These are phyloP conservation scores for Leccinum pachyderme DNA, from an alignment of 1,284 basidiomycete genomes.

Conservation along the genomic window DNA sequence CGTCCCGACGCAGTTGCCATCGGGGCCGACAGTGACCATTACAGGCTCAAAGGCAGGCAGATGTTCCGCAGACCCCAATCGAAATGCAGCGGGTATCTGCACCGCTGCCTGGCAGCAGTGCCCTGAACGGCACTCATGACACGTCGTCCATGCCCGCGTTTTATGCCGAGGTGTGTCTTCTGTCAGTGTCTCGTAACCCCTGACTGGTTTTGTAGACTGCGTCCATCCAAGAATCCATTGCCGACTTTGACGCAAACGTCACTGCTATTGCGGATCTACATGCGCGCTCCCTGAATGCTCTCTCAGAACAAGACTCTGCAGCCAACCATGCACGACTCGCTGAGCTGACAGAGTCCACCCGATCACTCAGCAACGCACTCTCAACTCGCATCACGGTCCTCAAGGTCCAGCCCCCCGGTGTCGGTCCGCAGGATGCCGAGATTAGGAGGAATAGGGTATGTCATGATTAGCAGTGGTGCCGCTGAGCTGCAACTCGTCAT, in stretches of 20 bases:
- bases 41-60: conserved; percentile 32
- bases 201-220: conserved; percentile 39
- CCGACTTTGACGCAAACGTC: conserved; percentile 55
- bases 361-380: conserved; percentile 57
- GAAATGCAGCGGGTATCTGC: conserved; percentile 26
- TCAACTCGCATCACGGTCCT: conserved; percentile 67
- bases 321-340: conserved; percentile 50
- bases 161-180: conserved; percentile 31
- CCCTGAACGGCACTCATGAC: conserved; percentile 12
- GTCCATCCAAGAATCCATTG: conserved; percentile 59
- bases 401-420: conserved; percentile 35
- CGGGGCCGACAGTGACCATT: background rate
- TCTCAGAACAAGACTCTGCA: conserved; percentile 48
- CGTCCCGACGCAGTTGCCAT: background rate
- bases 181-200: background rate
- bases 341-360: conserved; percentile 60
- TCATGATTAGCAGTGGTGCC: conserved; percentile 1
- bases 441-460: conserved; percentile 72
- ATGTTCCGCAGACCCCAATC: conserved; percentile 25
- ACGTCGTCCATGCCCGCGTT: conserved; percentile 30
- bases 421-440: conserved; percentile 49
- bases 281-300: conserved; percentile 54
- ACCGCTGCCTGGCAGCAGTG: conserved; percentile 2
- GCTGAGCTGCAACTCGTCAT: background rate
- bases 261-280: conserved; percentile 58